Percentiles rank a stretch among this genome's conserved stretches.
These are phyloP conservation scores for Colletotrichum sp. DNA, from an alignment of 2,329 filamentous ascomycete species.

Conservation along the genomic window DNA sequence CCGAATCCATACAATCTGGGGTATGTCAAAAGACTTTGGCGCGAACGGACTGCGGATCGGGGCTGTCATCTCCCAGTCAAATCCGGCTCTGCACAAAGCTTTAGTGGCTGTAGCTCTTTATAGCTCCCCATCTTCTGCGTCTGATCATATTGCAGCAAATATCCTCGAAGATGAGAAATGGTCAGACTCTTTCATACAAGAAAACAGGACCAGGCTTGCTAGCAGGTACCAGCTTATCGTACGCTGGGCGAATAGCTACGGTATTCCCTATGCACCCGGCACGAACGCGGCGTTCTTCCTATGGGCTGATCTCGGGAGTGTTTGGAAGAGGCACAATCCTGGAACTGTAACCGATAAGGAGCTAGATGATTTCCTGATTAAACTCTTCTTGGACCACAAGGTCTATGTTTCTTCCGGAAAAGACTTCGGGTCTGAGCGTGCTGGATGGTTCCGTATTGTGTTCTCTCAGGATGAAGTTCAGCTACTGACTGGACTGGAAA, in stretches of 20 bases:
- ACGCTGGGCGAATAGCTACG: constrained; percentile 39
- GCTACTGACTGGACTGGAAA: constrained; percentile 28
- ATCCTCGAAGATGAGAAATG: constrained; percentile 24
- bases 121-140: not conserved
- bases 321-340: constrained; percentile 72
- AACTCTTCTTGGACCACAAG: constrained; percentile 29
- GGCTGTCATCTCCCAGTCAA: constrained; percentile 26
- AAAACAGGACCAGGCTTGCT: constrained; percentile 45
- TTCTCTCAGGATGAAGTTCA: constrained; percentile 37
- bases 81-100: constrained; percentile 26
- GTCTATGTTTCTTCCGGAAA: constrained; percentile 41
- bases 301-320: constrained; percentile 52
- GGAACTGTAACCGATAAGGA: constrained; percentile 77
- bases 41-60: constrained; percentile 49
- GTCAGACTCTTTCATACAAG: constrained; percentile 45
- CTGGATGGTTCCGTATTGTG: constrained; percentile 43
- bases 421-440: constrained; percentile 40
- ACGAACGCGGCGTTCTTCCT: constrained; percentile 61
- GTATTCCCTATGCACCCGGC: constrained; percentile 49
- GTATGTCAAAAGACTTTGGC: constrained; percentile 42
- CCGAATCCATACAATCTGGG: constrained; percentile 44
- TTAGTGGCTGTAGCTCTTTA: not conserved
- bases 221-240: constrained; percentile 42
- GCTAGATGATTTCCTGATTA: not conserved
- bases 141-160: constrained; percentile 10